phyloP scores from a whole-genome alignment of 2,329 filamentous ascomycete genomes.

The Beauveria rudraprayagi region DNA sequence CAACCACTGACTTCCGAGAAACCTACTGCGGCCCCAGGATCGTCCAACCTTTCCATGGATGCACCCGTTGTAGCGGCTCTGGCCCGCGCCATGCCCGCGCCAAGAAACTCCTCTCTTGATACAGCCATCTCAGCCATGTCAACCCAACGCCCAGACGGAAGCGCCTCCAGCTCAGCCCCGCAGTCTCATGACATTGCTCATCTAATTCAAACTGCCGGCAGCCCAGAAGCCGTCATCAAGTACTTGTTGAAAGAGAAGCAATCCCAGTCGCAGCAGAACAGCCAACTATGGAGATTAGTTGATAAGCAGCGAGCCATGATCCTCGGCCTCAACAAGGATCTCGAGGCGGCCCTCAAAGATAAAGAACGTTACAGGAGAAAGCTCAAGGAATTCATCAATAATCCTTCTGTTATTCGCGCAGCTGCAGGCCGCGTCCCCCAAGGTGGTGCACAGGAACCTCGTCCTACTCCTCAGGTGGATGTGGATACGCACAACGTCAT shows the following conservation, averaged over 20 bases:
- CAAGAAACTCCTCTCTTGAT: slow-evolving; percentile 83
- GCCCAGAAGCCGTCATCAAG: slow-evolving; percentile 79
- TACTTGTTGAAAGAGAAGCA: slow-evolving; percentile 89
- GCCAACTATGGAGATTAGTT: slow-evolving; percentile 88
- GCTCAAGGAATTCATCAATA: slow-evolving; percentile 62
- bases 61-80: slow-evolving; percentile 34
- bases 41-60: slow-evolving; percentile 36
- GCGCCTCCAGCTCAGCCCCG: slow-evolving; percentile 38
- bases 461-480: slow-evolving; percentile 18
- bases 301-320: slow-evolving; percentile 96
- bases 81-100: slow-evolving; percentile 32
- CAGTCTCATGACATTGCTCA: slow-evolving; percentile 62
- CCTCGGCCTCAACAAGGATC: slow-evolving; percentile 84
- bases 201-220: slow-evolving; percentile 77
- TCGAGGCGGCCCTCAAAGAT: slow-evolving; percentile 84
- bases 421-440: slow-evolving; percentile 17
- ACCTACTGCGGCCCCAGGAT: slow-evolving; percentile 24
- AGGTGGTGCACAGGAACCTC: slow-evolving; percentile 1
- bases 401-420: slow-evolving; percentile 25
- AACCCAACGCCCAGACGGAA: slow-evolving; percentile 45
- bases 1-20: slow-evolving; percentile 35
- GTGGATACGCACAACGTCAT: slow-evolving; percentile 14
- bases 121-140: slow-evolving; percentile 80
- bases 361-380: slow-evolving; percentile 92
- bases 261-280: slow-evolving; percentile 78